Base-by-base conservation (phyloP, 495 filamentous ascomycete genomes). In the Collariella sp. region DNA sequence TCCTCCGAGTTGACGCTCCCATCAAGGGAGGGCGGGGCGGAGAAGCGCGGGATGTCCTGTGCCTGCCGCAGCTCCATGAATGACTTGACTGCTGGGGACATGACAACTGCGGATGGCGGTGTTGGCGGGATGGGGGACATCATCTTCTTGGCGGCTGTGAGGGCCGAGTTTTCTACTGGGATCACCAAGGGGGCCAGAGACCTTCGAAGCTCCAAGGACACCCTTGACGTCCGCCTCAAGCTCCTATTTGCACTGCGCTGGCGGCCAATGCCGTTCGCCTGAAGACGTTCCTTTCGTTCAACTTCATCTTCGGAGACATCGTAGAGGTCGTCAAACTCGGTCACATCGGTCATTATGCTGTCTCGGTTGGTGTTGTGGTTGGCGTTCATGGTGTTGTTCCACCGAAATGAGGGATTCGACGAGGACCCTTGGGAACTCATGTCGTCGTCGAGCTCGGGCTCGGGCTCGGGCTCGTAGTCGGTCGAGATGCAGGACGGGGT, bases 1-100 rank as follows among this genome's bases (percentile, higher is more conserved):
- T 94, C 88, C 58, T 95, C 89, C 7, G 89, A 94, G 16, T 83
- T 84, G 38, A 90, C 65, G 70, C 88, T 94, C 9, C 89, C 90
- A 75, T 95, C 88, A 3, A 96, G 79, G 10, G 90, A 95, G 7
- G 90, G 90, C 7, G 89, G 82, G 0, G 88, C 84, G 60, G 86
- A 88, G n/a, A 80, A 74, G 16, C 80, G 81, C 10, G 89, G 88
- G 13, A 89, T 77, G 46, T 78, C 79, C 44, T 70, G 64, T 15
- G 63, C 50, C 57, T 73, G 80, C 23, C 75, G 78, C 16, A 70
- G 62, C 48, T 76, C 67, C 51, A 95, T 77, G 66, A 85, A 76
- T 16, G 79, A 82, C 40, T 89, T 78, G 22, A 81, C 78, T 12
- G 82, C 83, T 15, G 87, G 85, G 2, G 89, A 91, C 58, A 95